Evolutionary conservation across 1,139 yeast species (phyloP).

Genomic region (Saccharomyces hybrid): DNA sequence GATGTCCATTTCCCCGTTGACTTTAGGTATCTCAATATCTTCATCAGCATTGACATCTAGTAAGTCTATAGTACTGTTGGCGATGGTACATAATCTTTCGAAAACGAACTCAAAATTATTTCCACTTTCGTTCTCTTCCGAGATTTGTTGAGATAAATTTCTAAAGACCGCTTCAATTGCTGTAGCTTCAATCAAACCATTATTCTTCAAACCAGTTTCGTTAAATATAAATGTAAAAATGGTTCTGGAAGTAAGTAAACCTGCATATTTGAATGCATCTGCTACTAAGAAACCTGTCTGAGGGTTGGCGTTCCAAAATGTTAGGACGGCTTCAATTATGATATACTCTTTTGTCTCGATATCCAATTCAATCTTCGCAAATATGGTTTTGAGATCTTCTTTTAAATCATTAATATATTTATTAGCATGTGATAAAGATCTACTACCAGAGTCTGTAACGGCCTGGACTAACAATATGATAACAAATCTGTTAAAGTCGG

Average conservation of each 20-base stretch:
- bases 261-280: conserved; percentile 52
- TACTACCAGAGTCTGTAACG: conserved; percentile 74
- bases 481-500: conserved; percentile 42
- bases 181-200: conserved; percentile 33
- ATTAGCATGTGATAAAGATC: conserved; percentile 83
- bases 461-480: conserved; percentile 62
- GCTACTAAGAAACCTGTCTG: conserved; percentile 70
- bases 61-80: conserved; percentile 31
- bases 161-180: conserved; percentile 35
- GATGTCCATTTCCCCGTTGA: conserved; percentile 19
- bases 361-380: conserved; percentile 35
- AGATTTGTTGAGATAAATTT: conserved; percentile 27
- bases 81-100: conserved; percentile 34
- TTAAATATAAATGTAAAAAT: conserved; percentile 39
- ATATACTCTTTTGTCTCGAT: conserved; percentile 32
- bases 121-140: conserved; percentile 14
- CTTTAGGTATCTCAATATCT: conserved; percentile 27
- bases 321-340: conserved; percentile 59
- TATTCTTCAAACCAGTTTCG: conserved; percentile 18
- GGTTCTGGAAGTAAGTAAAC: conserved; percentile 39
- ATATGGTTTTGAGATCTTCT: conserved; percentile 43
- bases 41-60: conserved; percentile 28
- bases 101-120: conserved; percentile 34
- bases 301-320: conserved; percentile 77
- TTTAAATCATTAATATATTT: conserved; percentile 55